Evolutionary conservation across 2,329 filamentous ascomycete species (phyloP).

Genomic region (Lecanicillium sp.): DNA sequence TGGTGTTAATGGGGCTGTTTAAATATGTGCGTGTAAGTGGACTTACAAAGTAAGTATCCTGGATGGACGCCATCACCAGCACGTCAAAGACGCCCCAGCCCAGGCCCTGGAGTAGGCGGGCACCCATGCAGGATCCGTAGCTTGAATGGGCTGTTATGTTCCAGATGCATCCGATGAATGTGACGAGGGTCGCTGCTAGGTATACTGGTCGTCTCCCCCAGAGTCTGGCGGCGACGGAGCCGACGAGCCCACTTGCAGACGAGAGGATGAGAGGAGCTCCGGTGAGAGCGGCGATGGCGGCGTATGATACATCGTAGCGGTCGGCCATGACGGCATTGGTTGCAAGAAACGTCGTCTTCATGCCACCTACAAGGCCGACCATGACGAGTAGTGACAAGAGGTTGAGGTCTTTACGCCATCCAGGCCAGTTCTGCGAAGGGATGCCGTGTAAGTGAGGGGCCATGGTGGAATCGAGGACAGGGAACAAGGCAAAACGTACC

Average conservation of each 20-base stretch:
- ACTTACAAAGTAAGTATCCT: conserved; percentile 51
- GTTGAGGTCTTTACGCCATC: conserved; percentile 44
- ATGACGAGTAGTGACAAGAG: conserved; percentile 38
- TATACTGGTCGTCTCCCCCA: conserved; percentile 49
- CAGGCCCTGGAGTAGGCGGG: conserved; percentile 46
- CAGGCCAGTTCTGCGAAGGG: conserved; percentile 43
- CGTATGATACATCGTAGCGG: conserved; percentile 37
- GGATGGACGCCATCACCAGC: conserved; percentile 42
- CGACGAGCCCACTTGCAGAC: conserved; percentile 34
- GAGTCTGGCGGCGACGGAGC: conserved; percentile 34
- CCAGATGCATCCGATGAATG: conserved; percentile 44
- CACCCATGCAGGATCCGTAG: conserved; percentile 40
- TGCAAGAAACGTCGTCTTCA: conserved; percentile 46
- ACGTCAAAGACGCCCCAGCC: conserved; percentile 54
- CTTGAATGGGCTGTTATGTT: conserved; percentile 34
- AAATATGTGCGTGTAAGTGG: neutral
- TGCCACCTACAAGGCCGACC: conserved; percentile 37
- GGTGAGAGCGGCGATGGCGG: conserved; percentile 40
- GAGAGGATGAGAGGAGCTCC: conserved; percentile 45
- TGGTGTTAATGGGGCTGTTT: conserved; percentile 14
- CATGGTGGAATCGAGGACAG: neutral
- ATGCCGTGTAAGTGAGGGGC: neutral
- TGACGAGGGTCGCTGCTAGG: conserved; percentile 33
- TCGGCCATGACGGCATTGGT: conserved; percentile 37
- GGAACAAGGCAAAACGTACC: conserved; percentile 36